A percentile compares a stretch with the other conserved stretches of the same genome.
Conservation (phyloP, 2,329 filamentous ascomycete species). For the Boeremia lycopersici region DNA sequence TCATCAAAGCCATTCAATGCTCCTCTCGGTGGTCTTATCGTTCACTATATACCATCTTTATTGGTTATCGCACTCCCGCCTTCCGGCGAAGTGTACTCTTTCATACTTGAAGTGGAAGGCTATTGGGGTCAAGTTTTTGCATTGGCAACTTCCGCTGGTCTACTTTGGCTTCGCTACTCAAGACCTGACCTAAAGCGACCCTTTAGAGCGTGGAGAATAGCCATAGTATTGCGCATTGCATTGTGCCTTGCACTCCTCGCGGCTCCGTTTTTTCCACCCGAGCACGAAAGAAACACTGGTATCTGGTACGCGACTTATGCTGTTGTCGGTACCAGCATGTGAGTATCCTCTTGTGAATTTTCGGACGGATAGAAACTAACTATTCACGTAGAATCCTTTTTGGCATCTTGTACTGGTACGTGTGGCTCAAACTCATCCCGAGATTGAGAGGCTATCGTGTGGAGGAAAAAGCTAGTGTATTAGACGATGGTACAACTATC, state of each 20-base stretch:
- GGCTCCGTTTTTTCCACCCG: conserved; percentile 67
- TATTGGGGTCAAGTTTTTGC: conserved; percentile 69
- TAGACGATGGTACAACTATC: conserved; percentile 71
- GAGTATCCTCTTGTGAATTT: conserved; percentile 35
- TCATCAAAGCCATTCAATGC: conserved; percentile 71
- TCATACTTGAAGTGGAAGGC: conserved; percentile 74
- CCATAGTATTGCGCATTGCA: conserved; percentile 61
- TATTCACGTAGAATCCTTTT: conserved; percentile 57
- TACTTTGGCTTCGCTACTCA: conserved; percentile 65
- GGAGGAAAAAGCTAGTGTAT: conserved; percentile 64
- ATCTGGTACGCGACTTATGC: conserved; percentile 62
- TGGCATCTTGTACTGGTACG: conserved; percentile 70
- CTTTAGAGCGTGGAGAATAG: conserved; percentile 68
- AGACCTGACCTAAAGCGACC: conserved; percentile 66
- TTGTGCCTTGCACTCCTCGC: conserved; percentile 62
- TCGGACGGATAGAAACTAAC: conserved; percentile 8
- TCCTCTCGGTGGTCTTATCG: conserved; percentile 69
- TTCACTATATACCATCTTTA: conserved; percentile 72
- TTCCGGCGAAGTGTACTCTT: conserved; percentile 70
- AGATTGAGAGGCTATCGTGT: conserved; percentile 64
- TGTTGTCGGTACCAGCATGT: conserved; percentile 59
- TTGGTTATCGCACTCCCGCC: conserved; percentile 71
- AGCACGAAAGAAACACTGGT: conserved; percentile 22
- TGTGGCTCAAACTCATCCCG: conserved; percentile 69
- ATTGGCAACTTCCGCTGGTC: conserved; percentile 62